Percentiles rank a stretch among this genome's conserved stretches.
Conservation (phyloP, 305 asterid genomes). For the Solanum hybrid region DNA sequence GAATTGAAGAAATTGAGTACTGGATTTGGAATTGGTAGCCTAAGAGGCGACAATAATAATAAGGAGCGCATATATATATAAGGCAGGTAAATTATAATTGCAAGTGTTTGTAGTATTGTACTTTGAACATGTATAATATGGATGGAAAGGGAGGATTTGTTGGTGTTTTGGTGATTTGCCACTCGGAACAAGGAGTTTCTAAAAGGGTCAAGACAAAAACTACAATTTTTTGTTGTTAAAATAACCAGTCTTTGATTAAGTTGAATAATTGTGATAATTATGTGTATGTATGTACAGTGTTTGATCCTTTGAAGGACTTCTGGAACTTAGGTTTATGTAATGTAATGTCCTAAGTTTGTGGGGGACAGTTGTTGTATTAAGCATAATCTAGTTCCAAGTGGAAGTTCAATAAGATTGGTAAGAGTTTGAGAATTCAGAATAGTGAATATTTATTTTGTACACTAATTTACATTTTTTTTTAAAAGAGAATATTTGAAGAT, state of each 20-base stretch:
- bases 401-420: not conserved
- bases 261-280: not conserved
- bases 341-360: not conserved
- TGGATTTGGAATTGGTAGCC: not conserved
- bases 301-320: not conserved
- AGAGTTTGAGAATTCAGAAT: not conserved
- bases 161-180: not conserved
- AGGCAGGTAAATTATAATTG: not conserved
- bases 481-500: not conserved
- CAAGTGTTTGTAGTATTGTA: not conserved
- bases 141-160: not conserved
- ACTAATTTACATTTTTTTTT: not conserved
- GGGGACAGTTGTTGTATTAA: not conserved
- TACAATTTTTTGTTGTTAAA: not conserved
- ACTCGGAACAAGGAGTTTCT: not conserved
- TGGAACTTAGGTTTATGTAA: not conserved
- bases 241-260: not conserved
- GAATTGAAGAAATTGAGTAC: not conserved
- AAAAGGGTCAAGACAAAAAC: not conserved
- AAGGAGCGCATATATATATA: not conserved
- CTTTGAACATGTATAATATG: not conserved
- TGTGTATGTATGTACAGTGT: constrained; percentile 13
- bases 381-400: not conserved
- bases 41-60: not conserved
- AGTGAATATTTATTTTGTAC: not conserved